Evolutionary conservation across 2,329 filamentous ascomycete species (phyloP), one percentile per base, ranked within the genome.

Genomic region (Rhinocladiella mackenziei): DNA sequence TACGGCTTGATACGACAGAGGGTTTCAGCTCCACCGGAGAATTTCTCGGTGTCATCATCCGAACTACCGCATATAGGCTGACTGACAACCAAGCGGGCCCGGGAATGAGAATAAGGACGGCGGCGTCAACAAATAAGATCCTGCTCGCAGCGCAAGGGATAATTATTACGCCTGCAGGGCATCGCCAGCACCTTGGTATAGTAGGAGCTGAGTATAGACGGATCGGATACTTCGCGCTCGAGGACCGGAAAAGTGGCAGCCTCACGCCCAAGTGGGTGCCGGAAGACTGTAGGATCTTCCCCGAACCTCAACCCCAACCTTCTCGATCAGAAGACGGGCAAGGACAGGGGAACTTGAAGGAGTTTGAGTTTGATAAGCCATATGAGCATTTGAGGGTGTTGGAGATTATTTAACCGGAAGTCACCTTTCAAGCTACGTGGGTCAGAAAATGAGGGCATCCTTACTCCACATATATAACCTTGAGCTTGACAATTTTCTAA

Each of bases 21-120:
- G 40, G 36, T 19, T 9, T 45, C 4, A 19, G 28, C 8, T n/a
- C 14, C 5, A 14, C 10, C n/a, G 22, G 44, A 39, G 40, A 48
- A 48, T 29, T 51, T 34, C 2, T 33, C 19, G 53, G 50, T 14
- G 48, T 41, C 4, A 55, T 57, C 49, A 43, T 55, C 45, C 45
- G 52, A 40, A 54, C 54, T 18, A 55, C 43, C 20, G 45, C 50
- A 29, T 57, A 56, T 33, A 50, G 54, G 29, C 47, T 51, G 22
- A 48, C 34, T 7, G 39, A 43, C 15, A 18, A 13, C 6, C 13
- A n/a, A 14, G 4, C 42, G 9, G 42, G 23, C 28, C 11, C 14
- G 42, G 32, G 5, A 32, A 39, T 17, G 14, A 13, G 6, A 10
- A 7, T 37, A 23, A n/a, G n/a, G n/a, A n/a, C n/a, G n/a, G n/a